phyloP scores from a whole-genome alignment of 768 basidiomycete species.

The Gautieria morchelliformis region DNA sequence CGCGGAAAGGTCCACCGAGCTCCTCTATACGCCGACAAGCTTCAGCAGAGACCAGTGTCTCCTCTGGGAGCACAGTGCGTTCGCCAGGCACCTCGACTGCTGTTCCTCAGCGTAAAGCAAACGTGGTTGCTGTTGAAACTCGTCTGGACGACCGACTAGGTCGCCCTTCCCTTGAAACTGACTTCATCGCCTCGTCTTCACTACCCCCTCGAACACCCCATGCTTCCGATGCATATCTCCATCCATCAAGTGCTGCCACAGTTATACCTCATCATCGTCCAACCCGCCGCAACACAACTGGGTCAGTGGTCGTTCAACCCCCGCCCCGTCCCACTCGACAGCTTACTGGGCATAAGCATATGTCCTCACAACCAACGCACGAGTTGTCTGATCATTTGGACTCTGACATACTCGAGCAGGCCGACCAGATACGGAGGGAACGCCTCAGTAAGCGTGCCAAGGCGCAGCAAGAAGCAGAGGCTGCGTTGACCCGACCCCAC shows the following conservation, averaged over 20 bases:
- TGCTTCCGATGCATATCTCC: slow-evolving; percentile 39
- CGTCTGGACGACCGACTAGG: neutral
- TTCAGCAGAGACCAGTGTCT: neutral
- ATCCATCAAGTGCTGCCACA: slow-evolving; percentile 26
- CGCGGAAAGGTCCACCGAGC: neutral
- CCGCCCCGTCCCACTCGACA: slow-evolving; percentile 12
- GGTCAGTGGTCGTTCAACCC: slow-evolving; percentile 28
- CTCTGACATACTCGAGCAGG: slow-evolving; percentile 79
- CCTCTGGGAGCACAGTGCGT: neutral
- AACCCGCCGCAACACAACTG: slow-evolving; percentile 62
- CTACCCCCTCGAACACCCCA: neutral
- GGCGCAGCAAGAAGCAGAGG: slow-evolving; percentile 53
- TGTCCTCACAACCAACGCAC: slow-evolving; percentile 22
- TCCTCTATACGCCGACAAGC: neutral
- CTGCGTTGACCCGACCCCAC: slow-evolving; percentile 32
- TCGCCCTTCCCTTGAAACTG: neutral
- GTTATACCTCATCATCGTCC: slow-evolving; percentile 27
- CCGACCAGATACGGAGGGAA: slow-evolving; percentile 78
- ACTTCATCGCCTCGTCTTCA: neutral
- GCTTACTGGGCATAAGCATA: slow-evolving; percentile 19
- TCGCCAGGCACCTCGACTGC: neutral
- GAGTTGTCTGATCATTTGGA: slow-evolving; percentile 49
- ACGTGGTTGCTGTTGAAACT: neutral
- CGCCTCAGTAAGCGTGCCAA: slow-evolving; percentile 63
- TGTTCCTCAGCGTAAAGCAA: neutral